Conservation (phyloP, 495 filamentous ascomycete genomes). For the Podospora comata region DNA sequence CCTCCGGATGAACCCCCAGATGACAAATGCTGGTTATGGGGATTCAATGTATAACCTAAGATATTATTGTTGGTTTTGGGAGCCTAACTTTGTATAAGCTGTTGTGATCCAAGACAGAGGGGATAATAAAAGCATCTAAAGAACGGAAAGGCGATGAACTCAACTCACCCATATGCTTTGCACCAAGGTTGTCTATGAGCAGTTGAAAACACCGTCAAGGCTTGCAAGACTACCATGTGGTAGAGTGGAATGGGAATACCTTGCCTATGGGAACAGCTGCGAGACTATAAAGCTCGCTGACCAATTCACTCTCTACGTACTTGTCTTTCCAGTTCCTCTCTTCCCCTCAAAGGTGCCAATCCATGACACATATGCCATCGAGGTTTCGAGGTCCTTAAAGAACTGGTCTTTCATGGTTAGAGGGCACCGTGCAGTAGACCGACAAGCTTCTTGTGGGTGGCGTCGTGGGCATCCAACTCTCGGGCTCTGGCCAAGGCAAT, state of each 20-base stretch:
- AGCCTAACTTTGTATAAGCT: neutral
- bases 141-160: neutral
- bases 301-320: conserved; percentile 47
- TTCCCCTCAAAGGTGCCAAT: conserved; percentile 52
- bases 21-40: conserved; percentile 54
- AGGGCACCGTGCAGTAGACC: conserved; percentile 66
- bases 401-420: conserved; percentile 67
- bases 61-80: conserved; percentile 59
- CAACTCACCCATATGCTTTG: conserved; percentile 16
- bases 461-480: conserved; percentile 53
- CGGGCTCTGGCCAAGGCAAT: conserved; percentile 55
- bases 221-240: too few species aligned
- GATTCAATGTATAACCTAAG: conserved; percentile 64
- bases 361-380: conserved; percentile 32
- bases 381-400: conserved; percentile 51
- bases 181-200: conserved; percentile 15
- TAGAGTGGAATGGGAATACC: conserved; percentile 38
- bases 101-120: too few species aligned
- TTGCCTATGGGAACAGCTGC: conserved; percentile 62
- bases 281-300: conserved; percentile 34
- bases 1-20: conserved; percentile 35
- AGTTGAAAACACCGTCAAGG: too few species aligned
- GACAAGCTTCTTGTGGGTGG: conserved; percentile 21
- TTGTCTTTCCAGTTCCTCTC: conserved; percentile 49
- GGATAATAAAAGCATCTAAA: neutral